Evolutionary conservation across 768 basidiomycete species (phyloP), one percentile per base, ranked within the genome.

Genomic region (Russula compacta): DNA sequence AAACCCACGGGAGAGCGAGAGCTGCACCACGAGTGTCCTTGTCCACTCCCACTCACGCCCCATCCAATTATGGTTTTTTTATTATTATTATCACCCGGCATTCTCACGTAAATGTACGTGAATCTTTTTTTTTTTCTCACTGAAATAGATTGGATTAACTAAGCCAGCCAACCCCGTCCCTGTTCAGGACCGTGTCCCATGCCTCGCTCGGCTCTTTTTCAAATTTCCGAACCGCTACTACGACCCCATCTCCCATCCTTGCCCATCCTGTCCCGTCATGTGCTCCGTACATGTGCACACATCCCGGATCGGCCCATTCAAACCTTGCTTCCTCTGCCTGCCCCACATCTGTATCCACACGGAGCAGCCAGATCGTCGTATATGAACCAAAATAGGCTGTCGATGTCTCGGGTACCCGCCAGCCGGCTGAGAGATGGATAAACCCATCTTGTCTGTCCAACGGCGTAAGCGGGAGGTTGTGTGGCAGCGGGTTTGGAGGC

Each of bases 371-470:
- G 7, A 73, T 67, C 24, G 58, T 54, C 21, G 63, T 55, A 47
- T 67, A 59, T 59, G 64, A 38, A 12, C 57, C 62, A 70, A 78
- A 80, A 71, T 75, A 80, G 56, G 71, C 66, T 9, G 72, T 63
- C 19, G 77, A 69, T 14, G 78, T 79, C 19, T 66, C 60, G 5
- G 74, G 75, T 29, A 73, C 66, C 63, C 78, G 77, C 43, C 62
- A 56, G 7, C 73, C 73, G 36, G 72, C 72, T 14, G 79, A 79
- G 46, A 78, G 72, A 67, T 80, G 79, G 64, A 80, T 73, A 70
- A 79, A 79, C n/a, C 78, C 76, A 53, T 77, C 75, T 38, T 73
- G 64, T 29, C 56, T 60, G 69, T 80, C 79, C 35, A 65, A 54
- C 29, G 56, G 29, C 7, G 61, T 63, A 8, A 64, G 60, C 12